Percentiles rank a stretch among this genome's conserved stretches.
phyloP scores from a whole-genome alignment of 768 basidiomycete genomes.

The Leccinum pellstonianum region DNA sequence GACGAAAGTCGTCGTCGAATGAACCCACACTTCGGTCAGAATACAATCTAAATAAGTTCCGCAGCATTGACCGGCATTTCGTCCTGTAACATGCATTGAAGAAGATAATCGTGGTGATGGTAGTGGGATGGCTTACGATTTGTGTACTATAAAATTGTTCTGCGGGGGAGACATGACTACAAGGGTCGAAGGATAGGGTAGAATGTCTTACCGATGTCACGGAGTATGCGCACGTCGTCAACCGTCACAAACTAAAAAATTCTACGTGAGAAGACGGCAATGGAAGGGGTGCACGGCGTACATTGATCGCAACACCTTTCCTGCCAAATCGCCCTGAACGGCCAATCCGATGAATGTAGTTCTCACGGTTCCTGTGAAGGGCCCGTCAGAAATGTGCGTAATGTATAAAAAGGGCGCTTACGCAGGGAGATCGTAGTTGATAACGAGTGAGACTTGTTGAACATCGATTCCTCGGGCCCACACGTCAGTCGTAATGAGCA shows the following conservation, averaged over 20 bases:
- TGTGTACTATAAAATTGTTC: conserved; percentile 98
- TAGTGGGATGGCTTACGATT: conserved; percentile 54
- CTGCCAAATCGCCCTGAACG: conserved; percentile 98
- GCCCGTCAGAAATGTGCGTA: conserved; percentile 12
- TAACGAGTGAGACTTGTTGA: conserved; percentile 95
- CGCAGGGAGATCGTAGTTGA: conserved; percentile 96
- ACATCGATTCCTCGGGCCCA: conserved; percentile 99
- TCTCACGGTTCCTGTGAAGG: conserved; percentile 81
- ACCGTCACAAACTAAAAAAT: conserved; percentile 79
- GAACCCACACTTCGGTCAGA: not conserved
- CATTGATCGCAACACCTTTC: conserved; percentile 99
- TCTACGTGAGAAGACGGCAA: conserved; percentile 16
- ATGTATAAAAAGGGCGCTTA: conserved; percentile 38
- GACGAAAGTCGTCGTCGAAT: conserved; percentile 3
- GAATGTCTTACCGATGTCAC: conserved; percentile 80
- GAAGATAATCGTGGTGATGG: not conserved
- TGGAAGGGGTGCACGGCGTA: conserved; percentile 38
- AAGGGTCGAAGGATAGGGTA: conserved; percentile 1
- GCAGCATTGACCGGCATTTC: conserved; percentile 99
- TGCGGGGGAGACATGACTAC: conserved; percentile 30
- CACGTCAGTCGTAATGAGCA: conserved; percentile 93
- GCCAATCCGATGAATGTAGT: conserved; percentile 99
- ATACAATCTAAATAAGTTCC: conserved; percentile 74
- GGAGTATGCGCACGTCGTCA: conserved; percentile 93
- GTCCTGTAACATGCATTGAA: conserved; percentile 54